Conservation (phyloP, 1,284 basidiomycete genomes). For the Apiotrichum porosum region DNA sequence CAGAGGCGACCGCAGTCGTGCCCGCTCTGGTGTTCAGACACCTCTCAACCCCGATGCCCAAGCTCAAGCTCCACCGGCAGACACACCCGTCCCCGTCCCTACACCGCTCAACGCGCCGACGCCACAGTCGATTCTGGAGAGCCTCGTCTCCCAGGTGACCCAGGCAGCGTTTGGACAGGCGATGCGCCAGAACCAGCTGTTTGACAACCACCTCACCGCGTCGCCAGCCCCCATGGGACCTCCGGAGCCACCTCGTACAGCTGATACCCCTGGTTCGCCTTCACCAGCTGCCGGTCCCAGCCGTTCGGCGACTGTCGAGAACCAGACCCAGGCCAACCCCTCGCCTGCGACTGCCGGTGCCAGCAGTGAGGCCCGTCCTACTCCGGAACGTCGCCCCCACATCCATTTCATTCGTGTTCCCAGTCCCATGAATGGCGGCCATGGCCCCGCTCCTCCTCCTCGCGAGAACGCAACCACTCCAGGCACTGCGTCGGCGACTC, state of each 20-base stretch:
- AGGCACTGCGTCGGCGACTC: too few relatives aligned
- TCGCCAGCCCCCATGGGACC: constrained; percentile 25
- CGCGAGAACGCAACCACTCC: not conserved
- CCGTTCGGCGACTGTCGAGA: not conserved
- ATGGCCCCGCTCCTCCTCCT: not conserved
- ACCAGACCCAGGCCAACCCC: not conserved
- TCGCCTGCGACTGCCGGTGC: not conserved
- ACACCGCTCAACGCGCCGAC: not conserved
- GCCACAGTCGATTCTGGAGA: not conserved
- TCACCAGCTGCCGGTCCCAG: too few relatives aligned
- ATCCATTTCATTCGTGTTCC: constrained; percentile 5
- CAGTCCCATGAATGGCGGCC: too few relatives aligned
- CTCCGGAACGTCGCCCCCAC: constrained; percentile 13
- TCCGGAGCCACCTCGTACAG: not conserved
- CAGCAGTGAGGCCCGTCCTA: constrained; percentile 2
- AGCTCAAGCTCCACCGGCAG: not conserved
- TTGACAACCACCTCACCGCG: constrained; percentile 14
- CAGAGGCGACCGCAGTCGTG: constrained; percentile 4
- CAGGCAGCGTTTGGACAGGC: not conserved
- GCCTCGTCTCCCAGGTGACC: not conserved
- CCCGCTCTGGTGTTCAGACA: constrained; percentile 3
- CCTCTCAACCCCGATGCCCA: not conserved
- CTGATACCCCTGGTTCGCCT: not conserved
- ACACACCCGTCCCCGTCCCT: not conserved
- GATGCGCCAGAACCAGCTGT: constrained; percentile 3